Conservation (phyloP, 306 rosid genomes). For the Cucumis hystrix region DNA sequence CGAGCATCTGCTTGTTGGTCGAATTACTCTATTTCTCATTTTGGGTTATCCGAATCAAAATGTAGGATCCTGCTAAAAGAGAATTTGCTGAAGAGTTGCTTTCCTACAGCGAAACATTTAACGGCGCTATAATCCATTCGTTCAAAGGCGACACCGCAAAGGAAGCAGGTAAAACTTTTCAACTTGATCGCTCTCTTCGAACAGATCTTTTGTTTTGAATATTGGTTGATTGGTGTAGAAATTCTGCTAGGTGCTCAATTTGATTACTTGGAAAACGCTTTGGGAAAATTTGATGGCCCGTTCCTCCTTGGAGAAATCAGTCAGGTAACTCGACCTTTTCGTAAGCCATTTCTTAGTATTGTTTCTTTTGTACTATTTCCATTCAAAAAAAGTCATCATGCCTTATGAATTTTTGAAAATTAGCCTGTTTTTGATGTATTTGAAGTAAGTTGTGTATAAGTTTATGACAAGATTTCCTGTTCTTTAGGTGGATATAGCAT, state of each 20-base stretch:
- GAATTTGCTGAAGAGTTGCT: constrained; percentile 40
- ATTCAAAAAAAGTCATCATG: not conserved
- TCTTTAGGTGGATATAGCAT: constrained; percentile 56
- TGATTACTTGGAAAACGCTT: constrained; percentile 70
- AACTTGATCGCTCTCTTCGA: constrained; percentile 1
- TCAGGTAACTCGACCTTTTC: constrained; percentile 29
- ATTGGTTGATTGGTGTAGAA: not conserved
- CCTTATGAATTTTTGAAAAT: not conserved
- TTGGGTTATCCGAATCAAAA: not conserved
- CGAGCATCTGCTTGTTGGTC: not conserved
- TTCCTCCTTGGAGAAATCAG: constrained; percentile 53
- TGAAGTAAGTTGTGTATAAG: not conserved
- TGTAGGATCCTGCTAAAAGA: constrained; percentile 42
- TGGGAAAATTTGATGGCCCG: constrained; percentile 56
- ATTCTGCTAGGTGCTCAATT: constrained; percentile 35
- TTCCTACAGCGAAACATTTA: constrained; percentile 30
- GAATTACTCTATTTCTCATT: not conserved
- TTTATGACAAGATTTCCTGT: not conserved
- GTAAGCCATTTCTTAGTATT: not conserved
- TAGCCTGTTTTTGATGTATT: not conserved
- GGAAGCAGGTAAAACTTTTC: constrained; percentile 28
- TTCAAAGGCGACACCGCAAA: constrained; percentile 27
- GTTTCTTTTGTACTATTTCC: not conserved
- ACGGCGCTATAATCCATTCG: constrained; percentile 11
- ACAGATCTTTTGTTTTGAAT: not conserved